Evolutionary conservation across 371 early-diverging fungal species (phyloP).

Genomic region (Apophysomyces variabilis): DNA sequence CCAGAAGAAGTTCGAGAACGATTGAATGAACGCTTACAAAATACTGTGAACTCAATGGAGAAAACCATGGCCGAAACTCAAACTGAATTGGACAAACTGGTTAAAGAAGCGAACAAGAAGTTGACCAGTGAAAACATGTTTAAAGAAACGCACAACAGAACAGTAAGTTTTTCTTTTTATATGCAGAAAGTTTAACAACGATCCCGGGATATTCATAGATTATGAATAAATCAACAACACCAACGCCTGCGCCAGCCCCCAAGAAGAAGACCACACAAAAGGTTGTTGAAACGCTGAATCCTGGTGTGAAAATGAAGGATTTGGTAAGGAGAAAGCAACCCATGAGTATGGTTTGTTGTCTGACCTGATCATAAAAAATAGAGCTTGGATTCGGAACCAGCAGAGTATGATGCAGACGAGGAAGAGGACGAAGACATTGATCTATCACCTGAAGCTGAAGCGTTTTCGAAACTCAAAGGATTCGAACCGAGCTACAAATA

Average conservation of each 20-base stretch:
- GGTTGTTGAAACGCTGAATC: conserved; percentile 77
- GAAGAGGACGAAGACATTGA: conserved; percentile 56
- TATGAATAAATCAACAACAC: conserved; percentile 50
- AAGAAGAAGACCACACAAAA: conserved; percentile 44
- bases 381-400: conserved; percentile 16
- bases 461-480: conserved; percentile 65
- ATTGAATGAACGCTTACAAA: conserved; percentile 18
- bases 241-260: conserved; percentile 26
- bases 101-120: conserved; percentile 71
- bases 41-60: conserved; percentile 19
- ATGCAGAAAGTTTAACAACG: background rate
- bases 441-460: conserved; percentile 62
- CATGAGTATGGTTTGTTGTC: no score
- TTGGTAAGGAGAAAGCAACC: conserved; percentile 35
- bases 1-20: conserved; percentile 38
- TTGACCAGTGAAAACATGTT: conserved; percentile 81
- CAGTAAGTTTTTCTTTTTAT: conserved; percentile 44
- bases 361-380: background rate
- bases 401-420: conserved; percentile 34
- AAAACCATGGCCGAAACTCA: conserved; percentile 41
- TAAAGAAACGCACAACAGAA: conserved; percentile 75
- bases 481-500: conserved; percentile 73
- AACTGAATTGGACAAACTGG: conserved; percentile 59
- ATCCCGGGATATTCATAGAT: conserved; percentile 28
- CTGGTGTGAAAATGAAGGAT: conserved; percentile 55